Base-by-base conservation (phyloP, 2,329 filamentous ascomycete species). In the Diaporthe batatas region DNA sequence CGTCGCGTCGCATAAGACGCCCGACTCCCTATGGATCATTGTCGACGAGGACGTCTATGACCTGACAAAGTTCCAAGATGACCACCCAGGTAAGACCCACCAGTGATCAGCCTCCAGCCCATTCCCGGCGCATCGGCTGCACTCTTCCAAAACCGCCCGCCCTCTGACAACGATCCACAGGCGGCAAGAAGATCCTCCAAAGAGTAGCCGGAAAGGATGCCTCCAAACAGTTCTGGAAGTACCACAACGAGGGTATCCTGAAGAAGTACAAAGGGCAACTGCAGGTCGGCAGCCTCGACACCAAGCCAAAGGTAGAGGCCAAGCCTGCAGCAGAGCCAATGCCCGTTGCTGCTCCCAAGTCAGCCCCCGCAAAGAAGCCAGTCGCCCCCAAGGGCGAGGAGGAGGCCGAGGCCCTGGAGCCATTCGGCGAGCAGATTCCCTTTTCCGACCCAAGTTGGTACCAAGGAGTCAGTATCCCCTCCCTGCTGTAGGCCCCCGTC, bases 1-100 rank as follows among this genome's bases (percentile, higher is more conserved):
- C 82, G 96, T 99, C 75, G 92, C 95, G 81, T 91, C 93, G 84
- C 95, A 98, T 84, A 98, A 94, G 88, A 98, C 96, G 86, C 84
- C 92, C 58, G 91, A 94, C 80, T 92, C 92, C 81, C 88, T 98
- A 75, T 98, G 92, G 90, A 94, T 98, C 80, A 90, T 97, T 76
- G 91, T 98, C 77, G 96, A 98, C 77, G 93, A 95, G 79, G 96
- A 98, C 83, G 96, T 98, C 77, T 98, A 98, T 83, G 96, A 99
- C 81, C 82, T 98, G 79, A 97, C 95, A 78, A 95, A 91, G 80
- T 96, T 96, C 82, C 92, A 94, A 82, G 92, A 95, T 74, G 93
- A 95, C 76, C 93, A 96, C 82, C 94, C 93, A 81, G 94, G 94
- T 90, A 86, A 85, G 85, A 78, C 49, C 49, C 55, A 16, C 53